Evolutionary conservation across 106 monocot genomes (phyloP), one percentile per base, ranked within the genome.

Genomic region (Dioscorea dumetorum): DNA sequence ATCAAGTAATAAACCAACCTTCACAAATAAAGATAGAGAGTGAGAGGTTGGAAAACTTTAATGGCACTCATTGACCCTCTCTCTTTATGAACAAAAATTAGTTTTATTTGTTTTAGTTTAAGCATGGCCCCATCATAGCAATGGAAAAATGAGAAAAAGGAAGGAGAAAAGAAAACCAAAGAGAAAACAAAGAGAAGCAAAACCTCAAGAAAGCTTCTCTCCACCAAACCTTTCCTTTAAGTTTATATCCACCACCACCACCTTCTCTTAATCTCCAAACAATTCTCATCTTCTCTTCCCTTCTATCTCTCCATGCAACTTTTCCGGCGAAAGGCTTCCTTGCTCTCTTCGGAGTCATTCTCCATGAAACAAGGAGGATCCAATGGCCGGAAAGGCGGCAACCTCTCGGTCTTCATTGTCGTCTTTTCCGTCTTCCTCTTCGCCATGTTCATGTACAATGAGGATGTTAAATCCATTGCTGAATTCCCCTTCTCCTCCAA

Each of bases 361-460:
- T 21, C 28, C 33, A 63, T 73, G 68, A 88, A 79, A 76, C 78
- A 84, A 6, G 73, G 72, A 5, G 71, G 66, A 18, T 22, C 59
- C 24, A 56, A 53, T 12, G 49, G 70, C 33, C 60, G 67, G 65
- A 78, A 71, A 68, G 62, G 48, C 24, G 72, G 75, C 65, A 81
- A 84, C 63, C 60, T 75, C 23, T 50, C 87, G 15, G 49, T 82
- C 22, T 70, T 72, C 16, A 70, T 70, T 13, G 56, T 79, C 15
- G 58, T 91, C 12, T 71, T 82, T 74, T 75, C 85, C 1, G 66
- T 79, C 18, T 57, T 93, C 74, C 51, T 88, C 23, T 78, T 86
- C 63, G 83, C 72, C 60, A 71, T 70, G 28, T 76, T 90, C 73
- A 73, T 90, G 33, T 90, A 90, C 83, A 79, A 81, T 54, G 86